These are phyloP conservation scores for Suillus occidentalis DNA, from an alignment of 768 basidiomycete genomes.

Conservation along the genomic window DNA sequence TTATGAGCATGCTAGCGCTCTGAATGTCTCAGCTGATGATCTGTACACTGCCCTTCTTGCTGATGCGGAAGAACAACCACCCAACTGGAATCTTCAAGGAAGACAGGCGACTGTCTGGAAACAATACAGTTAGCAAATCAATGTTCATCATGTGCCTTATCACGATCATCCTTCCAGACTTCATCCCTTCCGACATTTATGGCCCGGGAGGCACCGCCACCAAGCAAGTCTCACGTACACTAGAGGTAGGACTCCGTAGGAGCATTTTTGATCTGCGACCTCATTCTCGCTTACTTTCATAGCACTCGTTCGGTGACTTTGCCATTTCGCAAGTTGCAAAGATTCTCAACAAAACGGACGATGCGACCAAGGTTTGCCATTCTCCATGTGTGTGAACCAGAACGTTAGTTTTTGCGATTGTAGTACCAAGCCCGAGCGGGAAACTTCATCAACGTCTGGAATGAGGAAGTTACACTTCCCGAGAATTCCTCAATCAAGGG, in stretches of 20 bases:
- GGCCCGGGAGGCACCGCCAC: conserved; percentile 52
- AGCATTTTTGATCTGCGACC: neutral
- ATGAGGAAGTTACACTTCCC: conserved; percentile 53
- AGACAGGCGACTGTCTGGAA: conserved; percentile 61
- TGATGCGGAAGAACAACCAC: conserved; percentile 57
- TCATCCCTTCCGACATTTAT: conserved; percentile 33
- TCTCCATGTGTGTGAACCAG: neutral
- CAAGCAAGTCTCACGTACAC: conserved; percentile 60
- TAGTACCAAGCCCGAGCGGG: conserved; percentile 55
- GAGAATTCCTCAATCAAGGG: conserved; percentile 46
- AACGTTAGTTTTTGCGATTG: neutral
- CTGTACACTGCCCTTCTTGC: conserved; percentile 59
- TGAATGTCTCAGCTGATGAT: conserved; percentile 48
- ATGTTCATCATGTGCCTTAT: neutral
- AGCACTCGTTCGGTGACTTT: conserved; percentile 69
- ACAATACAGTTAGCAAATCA: conserved; percentile 37
- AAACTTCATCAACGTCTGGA: conserved; percentile 63
- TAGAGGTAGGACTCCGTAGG: conserved; percentile 43
- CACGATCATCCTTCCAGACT: conserved; percentile 19
- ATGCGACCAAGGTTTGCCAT: conserved; percentile 48
- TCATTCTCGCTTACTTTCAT: neutral
- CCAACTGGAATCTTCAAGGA: conserved; percentile 64
- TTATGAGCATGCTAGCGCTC: conserved; percentile 44
- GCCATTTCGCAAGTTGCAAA: conserved; percentile 64
- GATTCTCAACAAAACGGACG: conserved; percentile 46